phyloP scores from a whole-genome alignment of 257 asterid species.

The Jaltomata sinuosa region DNA sequence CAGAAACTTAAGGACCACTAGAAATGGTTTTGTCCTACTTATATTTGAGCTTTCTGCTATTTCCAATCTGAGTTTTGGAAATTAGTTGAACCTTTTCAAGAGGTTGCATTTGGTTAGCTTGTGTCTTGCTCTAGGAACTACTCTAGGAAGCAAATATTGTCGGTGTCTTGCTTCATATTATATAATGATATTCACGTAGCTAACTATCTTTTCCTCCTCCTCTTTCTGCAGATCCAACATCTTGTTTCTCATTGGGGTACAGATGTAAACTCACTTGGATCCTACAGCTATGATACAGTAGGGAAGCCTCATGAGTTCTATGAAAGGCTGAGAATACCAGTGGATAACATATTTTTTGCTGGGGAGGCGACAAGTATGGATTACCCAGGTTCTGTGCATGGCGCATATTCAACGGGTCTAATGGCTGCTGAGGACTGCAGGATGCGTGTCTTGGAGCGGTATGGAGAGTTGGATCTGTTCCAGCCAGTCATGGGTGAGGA shows the following conservation, averaged over 20 bases:
- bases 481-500: constrained; percentile 74
- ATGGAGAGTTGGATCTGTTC: constrained; percentile 70
- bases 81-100: background rate
- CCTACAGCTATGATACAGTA: constrained; percentile 78
- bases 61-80: background rate
- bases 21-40: background rate
- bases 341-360: constrained; percentile 81
- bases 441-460: constrained; percentile 81
- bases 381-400: constrained; percentile 87
- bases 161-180: background rate
- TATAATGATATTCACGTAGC: background rate
- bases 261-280: constrained; percentile 59
- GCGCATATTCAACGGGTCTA: constrained; percentile 80
- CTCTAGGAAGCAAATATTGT: background rate
- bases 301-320: constrained; percentile 75
- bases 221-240: constrained; percentile 55
- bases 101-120: background rate
- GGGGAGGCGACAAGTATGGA: constrained; percentile 82
- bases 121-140: background rate
- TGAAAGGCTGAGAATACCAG: constrained; percentile 71
- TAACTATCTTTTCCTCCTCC: background rate
- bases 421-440: constrained; percentile 91
- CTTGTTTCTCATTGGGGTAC: constrained; percentile 90
- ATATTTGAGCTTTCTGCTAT: background rate
- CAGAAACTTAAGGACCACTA: background rate